These are phyloP conservation scores for Arthrobotrys pseudoclavata DNA, from an alignment of 2,329 filamentous ascomycete genomes.

Conservation along the genomic window DNA sequence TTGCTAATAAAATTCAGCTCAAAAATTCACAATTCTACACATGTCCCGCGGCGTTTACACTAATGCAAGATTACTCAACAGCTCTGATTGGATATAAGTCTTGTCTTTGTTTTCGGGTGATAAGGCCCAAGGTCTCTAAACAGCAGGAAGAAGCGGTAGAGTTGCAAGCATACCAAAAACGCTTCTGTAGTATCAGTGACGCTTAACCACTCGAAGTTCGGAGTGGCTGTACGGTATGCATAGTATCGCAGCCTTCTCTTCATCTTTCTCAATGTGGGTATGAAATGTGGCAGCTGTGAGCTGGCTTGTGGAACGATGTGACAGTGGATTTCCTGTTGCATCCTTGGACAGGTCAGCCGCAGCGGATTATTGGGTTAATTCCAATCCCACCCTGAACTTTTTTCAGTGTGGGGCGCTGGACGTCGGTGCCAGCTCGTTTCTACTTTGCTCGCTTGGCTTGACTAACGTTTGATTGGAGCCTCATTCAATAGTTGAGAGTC, in stretches of 20 bases:
- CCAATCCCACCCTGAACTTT: slow-evolving; percentile 36
- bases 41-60: slow-evolving; percentile 36
- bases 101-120: slow-evolving; percentile 9
- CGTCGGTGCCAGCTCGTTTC: slow-evolving; percentile 23
- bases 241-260: slow-evolving; percentile 5
- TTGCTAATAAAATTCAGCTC: slow-evolving; percentile 40
- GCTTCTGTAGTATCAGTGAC: slow-evolving; percentile 27
- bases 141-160: slow-evolving; percentile 34
- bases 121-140: slow-evolving; percentile 33
- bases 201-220: slow-evolving; percentile 50
- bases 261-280: not conserved
- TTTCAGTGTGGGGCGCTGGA: slow-evolving; percentile 17
- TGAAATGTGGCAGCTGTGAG: slow-evolving; percentile 30
- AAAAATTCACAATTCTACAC: slow-evolving; percentile 32
- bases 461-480: slow-evolving; percentile 4
- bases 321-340: slow-evolving; percentile 28
- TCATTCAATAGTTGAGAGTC: not conserved
- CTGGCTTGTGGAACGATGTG: slow-evolving; percentile 31
- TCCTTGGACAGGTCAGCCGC: slow-evolving; percentile 53
- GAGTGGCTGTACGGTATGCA: slow-evolving; percentile 12
- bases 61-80: slow-evolving; percentile 44
- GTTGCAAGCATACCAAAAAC: slow-evolving; percentile 45
- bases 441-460: slow-evolving; percentile 43
- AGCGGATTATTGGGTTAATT: slow-evolving; percentile 11
- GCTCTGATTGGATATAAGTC: slow-evolving; percentile 41